phyloP scores from a whole-genome alignment of 371 early-diverging fungal species.

The Zancudomyces culisetae region DNA sequence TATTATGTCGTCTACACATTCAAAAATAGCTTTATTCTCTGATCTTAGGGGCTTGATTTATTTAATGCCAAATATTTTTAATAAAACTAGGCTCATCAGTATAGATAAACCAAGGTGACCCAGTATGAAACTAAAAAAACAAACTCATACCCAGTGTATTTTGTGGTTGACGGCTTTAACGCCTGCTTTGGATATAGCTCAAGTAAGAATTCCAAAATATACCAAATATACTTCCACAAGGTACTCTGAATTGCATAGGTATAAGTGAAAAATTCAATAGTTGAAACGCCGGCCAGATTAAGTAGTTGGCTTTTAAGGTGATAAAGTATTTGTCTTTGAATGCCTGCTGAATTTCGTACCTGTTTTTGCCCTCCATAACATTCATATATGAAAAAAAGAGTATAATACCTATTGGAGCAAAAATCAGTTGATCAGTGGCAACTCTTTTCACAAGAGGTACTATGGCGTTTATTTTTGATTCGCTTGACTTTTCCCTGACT shows the following conservation, averaged over 20 bases:
- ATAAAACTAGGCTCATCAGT: too few relatives aligned
- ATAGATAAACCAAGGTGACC: too few relatives aligned
- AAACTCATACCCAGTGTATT: too few relatives aligned
- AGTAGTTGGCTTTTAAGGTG: conserved; percentile 52
- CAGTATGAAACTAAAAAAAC: too few relatives aligned
- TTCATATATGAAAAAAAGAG: conserved; percentile 47
- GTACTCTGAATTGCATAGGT: conserved; percentile 46
- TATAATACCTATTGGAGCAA: conserved; percentile 49
- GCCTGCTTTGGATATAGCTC: conserved; percentile 38
- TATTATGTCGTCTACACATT: too few relatives aligned
- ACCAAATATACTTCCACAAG: conserved; percentile 48
- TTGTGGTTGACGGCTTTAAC: too few relatives aligned
- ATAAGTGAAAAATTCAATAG: conserved; percentile 53
- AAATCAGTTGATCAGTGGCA: conserved; percentile 40
- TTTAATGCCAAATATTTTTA: too few relatives aligned
- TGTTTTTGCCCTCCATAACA: conserved; percentile 32
- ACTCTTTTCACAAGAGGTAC: conserved; percentile 14
- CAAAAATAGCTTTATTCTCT: too few relatives aligned
- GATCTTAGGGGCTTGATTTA: too few relatives aligned
- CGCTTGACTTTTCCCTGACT: background rate
- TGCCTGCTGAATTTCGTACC: conserved; percentile 37
- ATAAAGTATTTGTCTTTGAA: conserved; percentile 32
- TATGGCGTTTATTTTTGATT: background rate
- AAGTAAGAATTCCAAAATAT: conserved; percentile 63
- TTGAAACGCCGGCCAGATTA: conserved; percentile 65